Conservation (phyloP, 345 rosid species). For the Litchi chinensis region DNA sequence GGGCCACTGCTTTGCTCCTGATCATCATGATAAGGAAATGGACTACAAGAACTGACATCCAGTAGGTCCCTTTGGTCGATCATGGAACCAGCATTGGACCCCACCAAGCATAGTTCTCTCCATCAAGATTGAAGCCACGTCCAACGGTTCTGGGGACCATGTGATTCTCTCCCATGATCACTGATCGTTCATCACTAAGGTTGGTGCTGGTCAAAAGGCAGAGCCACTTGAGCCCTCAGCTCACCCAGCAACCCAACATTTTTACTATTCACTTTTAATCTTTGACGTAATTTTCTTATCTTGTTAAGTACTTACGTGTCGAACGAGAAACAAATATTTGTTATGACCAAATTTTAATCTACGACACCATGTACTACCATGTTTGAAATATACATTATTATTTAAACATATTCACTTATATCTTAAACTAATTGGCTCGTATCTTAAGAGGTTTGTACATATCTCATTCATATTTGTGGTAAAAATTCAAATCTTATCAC, state of each 20-base stretch:
- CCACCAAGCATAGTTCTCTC: slow-evolving; percentile 16
- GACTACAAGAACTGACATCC: slow-evolving; percentile 31
- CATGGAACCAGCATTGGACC: slow-evolving; percentile 28
- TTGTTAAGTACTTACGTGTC: neutral
- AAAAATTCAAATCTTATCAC: no score
- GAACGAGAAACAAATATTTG: neutral
- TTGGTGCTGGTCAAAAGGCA: neutral
- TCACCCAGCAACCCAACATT: neutral
- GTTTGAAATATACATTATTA: no score
- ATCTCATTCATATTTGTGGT: no score
- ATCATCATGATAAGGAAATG: slow-evolving; percentile 20
- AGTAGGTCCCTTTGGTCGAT: slow-evolving; percentile 41
- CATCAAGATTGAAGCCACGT: slow-evolving; percentile 11
- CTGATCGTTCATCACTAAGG: neutral
- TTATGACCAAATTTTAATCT: neutral
- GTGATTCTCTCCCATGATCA: neutral
- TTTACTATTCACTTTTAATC: neutral
- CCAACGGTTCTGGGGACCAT: slow-evolving; percentile 21
- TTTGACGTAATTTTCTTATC: neutral
- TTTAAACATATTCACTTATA: no score
- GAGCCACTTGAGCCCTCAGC: neutral
- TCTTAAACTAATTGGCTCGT: no score
- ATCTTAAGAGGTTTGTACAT: no score
- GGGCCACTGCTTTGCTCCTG: neutral
- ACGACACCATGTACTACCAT: no score